These are phyloP conservation scores for Penicillium lagena DNA, from an alignment of 495 filamentous ascomycete genomes.

Conservation along the genomic window DNA sequence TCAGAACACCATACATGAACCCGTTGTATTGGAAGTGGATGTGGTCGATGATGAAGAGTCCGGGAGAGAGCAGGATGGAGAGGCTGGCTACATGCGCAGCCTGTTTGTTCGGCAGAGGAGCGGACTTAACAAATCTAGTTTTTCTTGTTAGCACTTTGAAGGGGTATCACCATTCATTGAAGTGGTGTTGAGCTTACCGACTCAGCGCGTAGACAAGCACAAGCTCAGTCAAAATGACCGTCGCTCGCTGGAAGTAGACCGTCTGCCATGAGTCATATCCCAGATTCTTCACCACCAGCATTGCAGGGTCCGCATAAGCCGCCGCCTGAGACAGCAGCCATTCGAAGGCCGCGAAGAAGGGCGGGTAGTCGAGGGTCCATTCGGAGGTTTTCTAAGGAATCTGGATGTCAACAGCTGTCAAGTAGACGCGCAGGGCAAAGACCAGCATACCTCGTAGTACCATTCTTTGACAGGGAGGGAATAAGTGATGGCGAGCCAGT, in stretches of 20 bases:
- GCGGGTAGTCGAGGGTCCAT: conserved; percentile 99
- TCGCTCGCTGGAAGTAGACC: conserved; percentile 82
- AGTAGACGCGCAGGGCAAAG: background rate
- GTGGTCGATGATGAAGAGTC: conserved; percentile 94
- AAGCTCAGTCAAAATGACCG: conserved; percentile 82
- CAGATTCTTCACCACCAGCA: conserved; percentile 77
- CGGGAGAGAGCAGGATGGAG: conserved; percentile 86
- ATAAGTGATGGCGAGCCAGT: conserved; percentile 93
- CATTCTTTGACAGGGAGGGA: conserved; percentile 82
- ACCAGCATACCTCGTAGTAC: conserved; percentile 73
- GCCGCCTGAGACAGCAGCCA: conserved; percentile 85
- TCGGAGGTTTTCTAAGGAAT: conserved; percentile 71
- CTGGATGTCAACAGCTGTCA: conserved; percentile 1
- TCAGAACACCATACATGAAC: conserved; percentile 83
- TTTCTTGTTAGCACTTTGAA: too few relatives aligned
- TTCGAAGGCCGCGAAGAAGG: conserved; percentile 96
- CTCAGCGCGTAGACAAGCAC: conserved; percentile 79
- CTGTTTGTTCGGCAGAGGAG: conserved; percentile 55
- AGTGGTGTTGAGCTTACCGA: conserved; percentile 39
- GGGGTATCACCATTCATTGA: too few relatives aligned
- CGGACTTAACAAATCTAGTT: conserved; percentile 63
- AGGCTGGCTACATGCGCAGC: conserved; percentile 82
- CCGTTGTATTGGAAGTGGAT: conserved; percentile 99
- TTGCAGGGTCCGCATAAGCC: conserved; percentile 65
- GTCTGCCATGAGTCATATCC: conserved; percentile 87